Evolutionary conservation across 2,329 filamentous ascomycete species (phyloP), one percentile per base, ranked within the genome.

Genomic region (Lasiodiplodia sp.): DNA sequence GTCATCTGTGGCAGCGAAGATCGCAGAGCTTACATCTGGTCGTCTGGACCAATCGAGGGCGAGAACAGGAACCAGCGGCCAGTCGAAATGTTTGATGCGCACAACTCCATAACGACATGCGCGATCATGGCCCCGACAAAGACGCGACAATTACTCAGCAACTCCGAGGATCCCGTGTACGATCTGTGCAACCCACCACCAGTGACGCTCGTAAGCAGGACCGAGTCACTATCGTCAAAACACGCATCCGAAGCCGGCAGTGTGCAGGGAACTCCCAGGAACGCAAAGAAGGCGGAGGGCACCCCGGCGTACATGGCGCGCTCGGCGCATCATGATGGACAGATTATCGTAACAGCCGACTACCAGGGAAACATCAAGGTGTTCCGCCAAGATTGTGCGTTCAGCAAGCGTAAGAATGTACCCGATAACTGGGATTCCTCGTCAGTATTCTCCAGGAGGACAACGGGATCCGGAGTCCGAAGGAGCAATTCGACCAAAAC

Each of bases 181-280:
- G 94, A 97, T 74, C 85, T 98, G 1, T 98, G 96, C 84, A 98
- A 98, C 73, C 96, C 96, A 5, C 96, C 95, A 0, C 94, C 95
- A 0, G 89, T 98, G 18, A 94, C 89, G 7, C 84, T 98, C 21
- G 85, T 94, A 70, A 94, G 91, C 72, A 86, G 90, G 31, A 88
- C 91, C 23, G 92, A 96, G 74, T 86, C 86, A 18, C 77, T 80
- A 63, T 77, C 79, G 6, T 86, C 85, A 1, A 83, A 81, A 71
- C 81, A 82, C 18, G 79, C 80, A 1, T 84, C 82, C 1, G 79
- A 85, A 28, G 80, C 74, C 37, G 80, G 76, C 16, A 80, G 76
- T 70, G 75, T 73, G 10, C 72, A 70, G 58, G 74, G 73, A 38
- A 81, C 76, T 23, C 78, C 78, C 2, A 73, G 77, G 14, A 71